Conservation (phyloP, 805 yeast genomes). For the Sporopachydermia quercuum region DNA sequence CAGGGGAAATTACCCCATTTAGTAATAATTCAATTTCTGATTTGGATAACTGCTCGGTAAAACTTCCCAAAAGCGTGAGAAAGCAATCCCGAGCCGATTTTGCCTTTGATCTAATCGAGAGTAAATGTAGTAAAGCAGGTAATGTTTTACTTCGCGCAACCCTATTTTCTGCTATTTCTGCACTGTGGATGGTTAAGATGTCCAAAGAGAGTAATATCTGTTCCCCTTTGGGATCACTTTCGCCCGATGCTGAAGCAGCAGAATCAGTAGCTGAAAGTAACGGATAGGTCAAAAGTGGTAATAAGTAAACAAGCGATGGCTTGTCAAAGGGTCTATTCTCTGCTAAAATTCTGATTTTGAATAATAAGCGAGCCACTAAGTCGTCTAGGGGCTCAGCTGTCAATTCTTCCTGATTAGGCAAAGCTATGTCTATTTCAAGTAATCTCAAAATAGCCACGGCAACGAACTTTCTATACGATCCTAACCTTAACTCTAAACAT, state of each 20-base stretch:
- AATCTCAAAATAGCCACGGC: constrained; percentile 63
- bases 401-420: constrained; percentile 28
- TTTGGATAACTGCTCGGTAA: constrained; percentile 43
- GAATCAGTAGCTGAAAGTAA: constrained; percentile 28
- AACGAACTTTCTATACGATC: constrained; percentile 31
- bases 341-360: constrained; percentile 57
- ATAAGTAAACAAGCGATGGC: constrained; percentile 50
- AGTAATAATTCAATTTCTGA: constrained; percentile 47
- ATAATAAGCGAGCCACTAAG: constrained; percentile 50
- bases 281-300: constrained; percentile 51
- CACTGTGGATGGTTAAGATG: constrained; percentile 44
- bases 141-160: constrained; percentile 61
- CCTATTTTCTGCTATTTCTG: constrained; percentile 44
- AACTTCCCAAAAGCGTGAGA: constrained; percentile 58
- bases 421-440: constrained; percentile 24
- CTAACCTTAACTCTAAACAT: constrained; percentile 37
- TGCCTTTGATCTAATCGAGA: constrained; percentile 64
- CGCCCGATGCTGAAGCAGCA: constrained; percentile 42
- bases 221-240: constrained; percentile 71
- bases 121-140: constrained; percentile 43
- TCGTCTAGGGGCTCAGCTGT: constrained; percentile 37
- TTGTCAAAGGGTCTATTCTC: constrained; percentile 61
- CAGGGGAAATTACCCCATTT: constrained; percentile 40
- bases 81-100: constrained; percentile 77
- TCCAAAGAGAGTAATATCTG: constrained; percentile 66